Evolutionary conservation across 2,329 filamentous ascomycete genomes (phyloP), one percentile per base, ranked within the genome.

Genomic region (Chrysoporthe cubensis): DNA sequence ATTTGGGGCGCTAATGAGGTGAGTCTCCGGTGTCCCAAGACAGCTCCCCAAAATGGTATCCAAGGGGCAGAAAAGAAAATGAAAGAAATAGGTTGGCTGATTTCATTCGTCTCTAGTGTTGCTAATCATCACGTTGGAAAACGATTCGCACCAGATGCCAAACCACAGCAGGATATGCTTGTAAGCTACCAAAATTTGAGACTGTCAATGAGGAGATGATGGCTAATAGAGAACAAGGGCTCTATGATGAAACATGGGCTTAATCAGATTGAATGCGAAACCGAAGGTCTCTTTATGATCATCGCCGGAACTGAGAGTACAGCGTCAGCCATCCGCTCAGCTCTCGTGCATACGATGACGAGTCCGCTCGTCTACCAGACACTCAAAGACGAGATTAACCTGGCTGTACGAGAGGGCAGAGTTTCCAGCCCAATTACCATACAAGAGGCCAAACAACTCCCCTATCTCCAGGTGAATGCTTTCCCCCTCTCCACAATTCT

Each of bases 281-380:
- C 84, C 67, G 76, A 74, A 59, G 70, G 70, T 1, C 52, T 74
- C 2, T 62, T 74, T 52, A 70, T 73, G 46, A 69, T 71, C 3
- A 21, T 83, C 2, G 84, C 84, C 2, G 85, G 85, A 2, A 82
- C 82, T 1, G 84, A 87, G 71, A 85, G 82, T 16, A 84, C 83
- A 0, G 81, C 84, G 0, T 82, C 81, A 0, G 78, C 80, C 4
- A 78, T 87, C 8, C 80, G 84, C 4, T 76, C 80, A 48, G 83
- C 79, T 5, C 57, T 72, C 61, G 13, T 71, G 13, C 71, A 67
- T 54, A 44, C 71, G 9, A 69, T 71, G 63, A 70, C 66, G 11
- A 61, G 64, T 37, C 69, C 71, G 2, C 52, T 50, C 4, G 67
- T 61, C 4, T 70, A 70, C 57, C 56, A 61, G 42, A 63, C 52